Evolutionary conservation across 805 yeast species (phyloP), one percentile per base, ranked within the genome.

Genomic region (Ogataea chonburiensis): DNA sequence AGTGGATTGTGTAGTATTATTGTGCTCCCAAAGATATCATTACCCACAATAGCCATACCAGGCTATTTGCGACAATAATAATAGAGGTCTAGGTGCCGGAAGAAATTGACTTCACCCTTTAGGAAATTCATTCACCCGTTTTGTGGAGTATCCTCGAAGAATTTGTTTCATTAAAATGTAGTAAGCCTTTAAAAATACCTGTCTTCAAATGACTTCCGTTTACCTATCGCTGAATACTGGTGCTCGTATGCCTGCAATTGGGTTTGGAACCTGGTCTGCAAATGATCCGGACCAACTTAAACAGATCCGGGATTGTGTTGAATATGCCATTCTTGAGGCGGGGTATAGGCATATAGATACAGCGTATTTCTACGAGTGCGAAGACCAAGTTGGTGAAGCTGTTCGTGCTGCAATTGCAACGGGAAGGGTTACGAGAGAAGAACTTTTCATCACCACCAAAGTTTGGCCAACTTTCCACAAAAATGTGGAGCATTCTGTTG

Each of bases 291-390:
- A 15, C 17, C 31, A 28, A 5, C 22, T 28, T 6, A 17, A 31
- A 6, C 42, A 45, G 18, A 37, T 46, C n/a, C 44, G 38, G 13
- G 47, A 40, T 5, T 37, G 46, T 7, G 43, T 39, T 11, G 49
- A 42, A 17, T 38, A 28, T 16, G 52, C 53, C 2, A 40, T 46
- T n/a, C 17, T 46, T 6, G 38, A 46, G 19, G 39, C 38, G 9
- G 73, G 73, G 2, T 68, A 67, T 43, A 48, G 66, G 19, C 68
- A 59, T 44, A 63, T 68, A 40, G 73, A 68, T 42, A 61, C 70
- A 8, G 73, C 73, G 1, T 68, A 56, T 9, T 45, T 57, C 23
- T 68, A 68, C 40, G 58, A 53, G 3, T 67, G 65, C 45, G 73
- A 71, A 45, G 45, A 39, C 10, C 61, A 64, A 38, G 72, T 70